These are phyloP conservation scores for Schoenoplectus tabernaemontani DNA, from an alignment of 202 grass and related monocot species.

Conservation along the genomic window DNA sequence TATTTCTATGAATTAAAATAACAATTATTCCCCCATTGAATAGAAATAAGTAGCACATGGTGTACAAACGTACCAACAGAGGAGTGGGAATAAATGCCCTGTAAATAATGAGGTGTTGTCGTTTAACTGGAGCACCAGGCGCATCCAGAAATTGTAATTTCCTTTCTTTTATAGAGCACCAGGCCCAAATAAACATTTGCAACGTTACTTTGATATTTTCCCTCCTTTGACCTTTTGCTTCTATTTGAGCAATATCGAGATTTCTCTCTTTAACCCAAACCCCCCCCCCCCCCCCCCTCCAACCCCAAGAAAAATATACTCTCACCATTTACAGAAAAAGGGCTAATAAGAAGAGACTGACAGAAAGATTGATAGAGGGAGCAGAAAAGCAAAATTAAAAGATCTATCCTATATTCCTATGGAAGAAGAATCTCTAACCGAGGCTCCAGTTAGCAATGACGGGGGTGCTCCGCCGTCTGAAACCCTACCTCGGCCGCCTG, in stretches of 20 bases:
- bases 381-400: neutral
- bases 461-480: too few species aligned
- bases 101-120: neutral
- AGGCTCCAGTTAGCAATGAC: neutral
- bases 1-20: slow-evolving; percentile 2
- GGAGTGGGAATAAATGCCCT: too few species aligned
- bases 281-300: neutral
- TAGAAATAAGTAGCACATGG: neutral
- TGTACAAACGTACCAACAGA: neutral
- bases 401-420: neutral
- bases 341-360: neutral
- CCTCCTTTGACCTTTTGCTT: neutral
- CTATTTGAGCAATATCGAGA: slow-evolving; percentile 13
- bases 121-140: neutral
- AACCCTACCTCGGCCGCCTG: neutral
- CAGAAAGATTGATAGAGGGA: neutral
- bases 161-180: neutral
- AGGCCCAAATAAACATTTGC: neutral
- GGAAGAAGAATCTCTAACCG: neutral
- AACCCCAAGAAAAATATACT: neutral
- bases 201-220: neutral
- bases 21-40: neutral
- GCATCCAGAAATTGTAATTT: neutral
- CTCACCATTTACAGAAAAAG: neutral
- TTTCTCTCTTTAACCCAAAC: slow-evolving; percentile 6